Evolutionary conservation across 2,329 filamentous ascomycete genomes (phyloP), one percentile per base, ranked within the genome.

Genomic region (Coniochaeta hoffmannii): DNA sequence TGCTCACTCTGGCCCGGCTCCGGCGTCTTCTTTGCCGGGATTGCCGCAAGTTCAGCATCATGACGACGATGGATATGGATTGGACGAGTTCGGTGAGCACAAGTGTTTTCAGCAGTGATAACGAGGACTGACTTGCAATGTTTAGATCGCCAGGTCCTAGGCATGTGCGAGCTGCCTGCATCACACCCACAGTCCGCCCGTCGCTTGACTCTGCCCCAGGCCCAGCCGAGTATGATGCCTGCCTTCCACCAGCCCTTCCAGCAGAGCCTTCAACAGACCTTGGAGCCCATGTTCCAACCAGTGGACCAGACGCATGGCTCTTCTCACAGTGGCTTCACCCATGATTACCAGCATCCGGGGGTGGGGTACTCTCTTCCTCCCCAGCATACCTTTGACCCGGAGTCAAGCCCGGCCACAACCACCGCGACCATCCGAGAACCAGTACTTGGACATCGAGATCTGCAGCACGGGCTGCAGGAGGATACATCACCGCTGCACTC

Each of bases 11-110:
- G 41, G 15, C 26, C 41, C 24, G 41, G 6, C 12, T 46, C 41
- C 24, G 41, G 6, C 22, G 2, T 28, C 5, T 46, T 28, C 22
- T 19, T 28, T 46, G 41, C 22, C 22, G 41, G 19, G 2, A 28
- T 28, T 46, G 41, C 22, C 22, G 41, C 15, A 2, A 28, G 41
- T 15, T 26, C 41, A 28, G 41, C n/a, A 17, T 12, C 41, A 15
- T 34, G 49, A 58, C 22, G 44, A 57, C 19, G 59, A 62, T 53
- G 60, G 55, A 9, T 52, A 62, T 53, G 60, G 55, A 9, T 52
- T 63, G 32, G 61, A 63, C 32, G 60, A 62, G 28, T 63, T 63
- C 31, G 61, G 61, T 62, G 32, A 46, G 57, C 35, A 36, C 4
- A 9, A 41, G 11, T 41, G n/a, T 41, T 15, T 17, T 4, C 28